Conservation (phyloP, 1,284 basidiomycete genomes). For the Cystobasidiaceae sp. region DNA sequence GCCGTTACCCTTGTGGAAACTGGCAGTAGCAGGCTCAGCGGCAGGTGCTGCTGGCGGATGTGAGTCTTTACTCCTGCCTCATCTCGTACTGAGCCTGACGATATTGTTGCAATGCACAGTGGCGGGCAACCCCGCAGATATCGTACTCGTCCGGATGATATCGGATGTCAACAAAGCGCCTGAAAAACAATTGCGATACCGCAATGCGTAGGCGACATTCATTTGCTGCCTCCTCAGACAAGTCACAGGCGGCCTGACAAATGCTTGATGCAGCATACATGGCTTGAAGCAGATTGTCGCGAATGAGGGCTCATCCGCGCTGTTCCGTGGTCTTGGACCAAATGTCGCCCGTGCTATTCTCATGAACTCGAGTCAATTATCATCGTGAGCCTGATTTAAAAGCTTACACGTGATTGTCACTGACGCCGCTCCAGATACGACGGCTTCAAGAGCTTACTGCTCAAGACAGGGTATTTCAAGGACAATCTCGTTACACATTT, state of each 20-base stretch:
- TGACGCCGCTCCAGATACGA: slow-evolving; percentile 62
- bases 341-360: slow-evolving; percentile 78
- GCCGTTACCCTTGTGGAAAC: slow-evolving; percentile 63
- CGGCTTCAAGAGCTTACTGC: slow-evolving; percentile 74
- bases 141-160: slow-evolving; percentile 63
- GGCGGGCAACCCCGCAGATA: slow-evolving; percentile 70
- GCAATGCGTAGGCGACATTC: slow-evolving; percentile 36
- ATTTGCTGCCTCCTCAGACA: background rate
- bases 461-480: slow-evolving; percentile 63
- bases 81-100: slow-evolving; percentile 35
- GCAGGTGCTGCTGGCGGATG: slow-evolving; percentile 35
- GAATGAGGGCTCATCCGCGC: slow-evolving; percentile 70
- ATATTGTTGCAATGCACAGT: slow-evolving; percentile 61
- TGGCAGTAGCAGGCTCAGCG: slow-evolving; percentile 59
- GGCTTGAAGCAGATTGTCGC: slow-evolving; percentile 42
- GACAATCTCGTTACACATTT: slow-evolving; percentile 80
- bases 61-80: slow-evolving; percentile 50
- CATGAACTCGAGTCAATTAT: slow-evolving; percentile 88
- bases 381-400: slow-evolving; percentile 56
- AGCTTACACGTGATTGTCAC: background rate
- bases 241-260: no score
- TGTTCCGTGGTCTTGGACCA: slow-evolving; percentile 72
- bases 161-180: slow-evolving; percentile 79
- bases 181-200: slow-evolving; percentile 75
- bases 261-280: slow-evolving; percentile 53